Evolutionary conservation across 192 early-diverging fungal genomes (phyloP).

Genomic region (Coemansia sp.): DNA sequence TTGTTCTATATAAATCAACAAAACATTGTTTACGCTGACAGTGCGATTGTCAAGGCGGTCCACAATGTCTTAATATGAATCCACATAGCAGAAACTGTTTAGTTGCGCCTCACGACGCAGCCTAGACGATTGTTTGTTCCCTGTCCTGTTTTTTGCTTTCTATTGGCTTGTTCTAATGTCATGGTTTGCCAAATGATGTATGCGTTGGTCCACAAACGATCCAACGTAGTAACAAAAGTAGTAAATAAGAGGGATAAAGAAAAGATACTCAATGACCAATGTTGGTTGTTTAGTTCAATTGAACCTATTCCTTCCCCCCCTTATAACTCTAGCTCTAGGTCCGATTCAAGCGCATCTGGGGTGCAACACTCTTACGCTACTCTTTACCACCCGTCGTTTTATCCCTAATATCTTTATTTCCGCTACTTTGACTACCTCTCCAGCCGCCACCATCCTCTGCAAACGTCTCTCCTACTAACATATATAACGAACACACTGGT

Average conservation of each 20-base stretch:
- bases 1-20: background rate
- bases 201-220: background rate
- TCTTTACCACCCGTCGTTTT: background rate
- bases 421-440: background rate
- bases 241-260: background rate
- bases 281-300: conserved; percentile 1
- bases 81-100: background rate
- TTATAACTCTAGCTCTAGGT: conserved; percentile 7
- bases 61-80: background rate
- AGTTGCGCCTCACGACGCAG: background rate
- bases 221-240: background rate
- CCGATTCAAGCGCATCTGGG: background rate
- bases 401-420: background rate
- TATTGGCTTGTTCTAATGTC: background rate
- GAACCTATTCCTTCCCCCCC: background rate
- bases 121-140: background rate
- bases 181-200: background rate
- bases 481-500: background rate
- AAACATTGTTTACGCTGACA: background rate
- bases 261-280: background rate
- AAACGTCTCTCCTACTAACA: conserved; percentile 5
- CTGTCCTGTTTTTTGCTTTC: background rate
- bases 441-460: background rate
- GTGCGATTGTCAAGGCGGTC: background rate
- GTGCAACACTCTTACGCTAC: background rate